These are phyloP conservation scores for Avicennia marina DNA, from an alignment of 257 asterid genomes.

Conservation along the genomic window DNA sequence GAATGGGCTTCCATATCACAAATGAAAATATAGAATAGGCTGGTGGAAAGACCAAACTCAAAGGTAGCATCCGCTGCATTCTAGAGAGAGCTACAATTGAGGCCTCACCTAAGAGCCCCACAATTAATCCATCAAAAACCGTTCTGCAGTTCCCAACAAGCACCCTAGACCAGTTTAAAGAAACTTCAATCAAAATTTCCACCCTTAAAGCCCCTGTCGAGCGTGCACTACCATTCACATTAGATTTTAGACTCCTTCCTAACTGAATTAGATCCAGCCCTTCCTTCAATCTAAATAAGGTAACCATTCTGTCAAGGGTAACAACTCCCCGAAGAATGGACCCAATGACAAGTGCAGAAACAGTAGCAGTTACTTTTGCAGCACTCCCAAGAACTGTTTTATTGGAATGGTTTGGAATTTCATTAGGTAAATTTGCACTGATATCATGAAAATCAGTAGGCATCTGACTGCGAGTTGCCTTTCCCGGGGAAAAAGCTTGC, in stretches of 20 bases:
- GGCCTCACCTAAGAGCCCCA: constrained; percentile 88
- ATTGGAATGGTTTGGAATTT: constrained; percentile 39
- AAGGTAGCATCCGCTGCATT: constrained; percentile 75
- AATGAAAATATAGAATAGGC: constrained; percentile 87
- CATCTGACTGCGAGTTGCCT: constrained; percentile 62
- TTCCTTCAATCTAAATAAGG: constrained; percentile 79
- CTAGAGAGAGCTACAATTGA: constrained; percentile 74
- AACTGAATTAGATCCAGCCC: constrained; percentile 85
- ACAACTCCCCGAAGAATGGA: constrained; percentile 89
- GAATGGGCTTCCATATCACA: constrained; percentile 73
- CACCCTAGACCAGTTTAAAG: constrained; percentile 95
- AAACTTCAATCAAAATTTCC: constrained; percentile 79
- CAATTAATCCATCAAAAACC: constrained; percentile 79
- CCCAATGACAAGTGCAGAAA: constrained; percentile 82
- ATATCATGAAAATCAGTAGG: constrained; percentile 74
- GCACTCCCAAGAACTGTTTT: constrained; percentile 51
- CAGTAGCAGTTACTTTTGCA: constrained; percentile 62
- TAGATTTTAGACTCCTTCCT: constrained; percentile 70
- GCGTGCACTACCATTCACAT: constrained; percentile 78
- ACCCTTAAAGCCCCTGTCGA: constrained; percentile 53
- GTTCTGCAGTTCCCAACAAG: constrained; percentile 96
- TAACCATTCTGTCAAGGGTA: constrained; percentile 89
- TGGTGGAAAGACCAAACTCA: constrained; percentile 78
- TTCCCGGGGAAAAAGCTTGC: constrained; percentile 68
- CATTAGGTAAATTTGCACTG: constrained; percentile 47